These are phyloP conservation scores for Limtongozyma cylindracea DNA, from an alignment of 805 yeast genomes.

Conservation along the genomic window DNA sequence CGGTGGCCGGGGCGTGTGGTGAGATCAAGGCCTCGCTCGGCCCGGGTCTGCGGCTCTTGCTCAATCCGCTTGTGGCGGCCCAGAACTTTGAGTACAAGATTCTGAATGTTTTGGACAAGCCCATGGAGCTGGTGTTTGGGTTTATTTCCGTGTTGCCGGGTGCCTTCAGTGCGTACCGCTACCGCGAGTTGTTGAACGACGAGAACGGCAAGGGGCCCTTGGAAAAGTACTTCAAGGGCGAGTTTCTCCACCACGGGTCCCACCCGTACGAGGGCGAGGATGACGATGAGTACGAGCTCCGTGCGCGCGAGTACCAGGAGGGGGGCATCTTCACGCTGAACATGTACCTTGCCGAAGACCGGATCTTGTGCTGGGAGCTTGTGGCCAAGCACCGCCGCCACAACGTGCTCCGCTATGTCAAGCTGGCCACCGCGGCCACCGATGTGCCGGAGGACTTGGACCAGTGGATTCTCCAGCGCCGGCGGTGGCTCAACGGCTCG, in stretches of 20 bases:
- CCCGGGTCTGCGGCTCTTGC: conserved; percentile 13
- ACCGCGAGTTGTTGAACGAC: conserved; percentile 44
- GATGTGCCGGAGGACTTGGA: conserved; percentile 90
- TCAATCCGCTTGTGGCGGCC: conserved; percentile 28
- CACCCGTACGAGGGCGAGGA: too few relatives aligned
- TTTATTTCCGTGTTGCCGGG: too few relatives aligned
- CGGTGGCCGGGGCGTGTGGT: conserved; percentile 96
- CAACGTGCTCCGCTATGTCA: conserved; percentile 83
- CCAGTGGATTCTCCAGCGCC: conserved; percentile 88
- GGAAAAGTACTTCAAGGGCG: conserved; percentile 82
- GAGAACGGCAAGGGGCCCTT: conserved; percentile 71
- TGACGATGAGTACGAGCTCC: conserved; percentile 13
- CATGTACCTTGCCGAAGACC: conserved; percentile 92
- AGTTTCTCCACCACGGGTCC: conserved; percentile 50
- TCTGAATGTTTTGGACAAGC: too few relatives aligned
- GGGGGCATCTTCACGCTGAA: conserved; percentile 75
- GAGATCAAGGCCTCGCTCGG: conserved; percentile 82
- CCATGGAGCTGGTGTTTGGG: too few relatives aligned
- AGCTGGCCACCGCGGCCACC: conserved; percentile 85
- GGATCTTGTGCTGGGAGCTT: conserved; percentile 89
- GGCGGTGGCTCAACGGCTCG: conserved; percentile 98
- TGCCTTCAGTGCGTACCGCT: conserved; percentile 23
- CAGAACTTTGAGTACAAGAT: too few relatives aligned
- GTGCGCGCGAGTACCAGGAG: conserved; percentile 9
- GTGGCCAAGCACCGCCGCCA: conserved; percentile 64